Evolutionary conservation across 805 yeast species (phyloP).

Genomic region (Vanderwaltozyma verrucispora): DNA sequence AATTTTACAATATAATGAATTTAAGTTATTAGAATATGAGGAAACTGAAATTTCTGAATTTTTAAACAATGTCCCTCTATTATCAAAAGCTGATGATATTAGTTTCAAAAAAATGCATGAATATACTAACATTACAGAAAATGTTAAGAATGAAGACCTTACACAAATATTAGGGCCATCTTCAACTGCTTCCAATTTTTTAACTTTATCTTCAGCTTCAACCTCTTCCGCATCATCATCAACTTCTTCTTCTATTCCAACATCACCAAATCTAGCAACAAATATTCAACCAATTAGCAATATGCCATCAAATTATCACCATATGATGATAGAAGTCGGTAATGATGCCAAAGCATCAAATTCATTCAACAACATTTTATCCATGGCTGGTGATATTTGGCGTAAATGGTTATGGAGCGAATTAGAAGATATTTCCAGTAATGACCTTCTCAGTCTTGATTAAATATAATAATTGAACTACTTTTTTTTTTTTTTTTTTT

Average conservation of each 20-base stretch:
- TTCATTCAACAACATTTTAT: constrained; percentile 63
- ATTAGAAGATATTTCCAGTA: constrained; percentile 33
- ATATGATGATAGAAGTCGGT: constrained; percentile 27
- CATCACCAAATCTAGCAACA: background rate
- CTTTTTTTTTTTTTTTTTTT: no score
- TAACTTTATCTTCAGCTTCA: background rate
- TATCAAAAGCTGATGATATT: constrained; percentile 26
- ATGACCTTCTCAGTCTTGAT: constrained; percentile 4
- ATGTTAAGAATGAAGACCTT: background rate
- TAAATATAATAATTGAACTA: background rate
- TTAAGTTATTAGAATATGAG: constrained; percentile 73
- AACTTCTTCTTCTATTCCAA: background rate
- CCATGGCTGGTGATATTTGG: constrained; percentile 83
- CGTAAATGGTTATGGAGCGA: constrained; percentile 68
- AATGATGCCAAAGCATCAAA: constrained; percentile 36
- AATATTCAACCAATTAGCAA: background rate
- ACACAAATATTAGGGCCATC: no score
- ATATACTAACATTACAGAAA: background rate
- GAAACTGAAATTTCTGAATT: constrained; percentile 81
- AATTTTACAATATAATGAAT: constrained; percentile 68
- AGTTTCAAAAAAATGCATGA: constrained; percentile 20
- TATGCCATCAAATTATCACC: background rate
- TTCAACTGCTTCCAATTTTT: no score
- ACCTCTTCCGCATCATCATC: background rate
- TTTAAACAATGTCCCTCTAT: constrained; percentile 39